Evolutionary conservation across 2,329 filamentous ascomycete species (phyloP).

Genomic region (Aureobasidium sp.): DNA sequence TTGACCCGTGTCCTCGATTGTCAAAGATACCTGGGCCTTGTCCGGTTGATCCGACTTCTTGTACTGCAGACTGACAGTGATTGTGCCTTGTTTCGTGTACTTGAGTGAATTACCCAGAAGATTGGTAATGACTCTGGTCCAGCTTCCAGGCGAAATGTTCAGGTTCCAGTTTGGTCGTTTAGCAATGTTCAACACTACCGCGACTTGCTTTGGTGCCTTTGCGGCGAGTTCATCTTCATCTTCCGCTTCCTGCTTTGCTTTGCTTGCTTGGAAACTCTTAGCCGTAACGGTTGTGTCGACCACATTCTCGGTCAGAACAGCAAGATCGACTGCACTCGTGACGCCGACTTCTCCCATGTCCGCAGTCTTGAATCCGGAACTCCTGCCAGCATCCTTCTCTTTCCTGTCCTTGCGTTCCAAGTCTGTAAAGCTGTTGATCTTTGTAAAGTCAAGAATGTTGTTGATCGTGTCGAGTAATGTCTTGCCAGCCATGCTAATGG

Average conservation of each 20-base stretch:
- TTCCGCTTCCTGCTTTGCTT: not conserved
- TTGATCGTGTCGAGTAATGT: conserved; percentile 45
- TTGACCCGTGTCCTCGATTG: conserved; percentile 27
- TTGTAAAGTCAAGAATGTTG: conserved; percentile 37
- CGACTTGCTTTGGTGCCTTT: conserved; percentile 22
- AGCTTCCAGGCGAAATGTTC: conserved; percentile 37
- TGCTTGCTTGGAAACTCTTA: conserved; percentile 12
- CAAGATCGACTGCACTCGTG: conserved; percentile 21
- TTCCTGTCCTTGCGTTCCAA: conserved; percentile 7
- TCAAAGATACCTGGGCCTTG: conserved; percentile 13
- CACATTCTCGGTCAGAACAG: conserved; percentile 22
- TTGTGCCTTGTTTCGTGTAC: conserved; percentile 35
- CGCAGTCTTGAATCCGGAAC: conserved; percentile 9
- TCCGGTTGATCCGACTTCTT: not conserved
- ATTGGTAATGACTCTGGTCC: conserved; percentile 43
- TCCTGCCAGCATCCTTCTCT: conserved; percentile 5
- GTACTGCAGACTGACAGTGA: conserved; percentile 24
- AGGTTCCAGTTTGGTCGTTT: conserved; percentile 34
- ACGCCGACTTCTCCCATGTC: conserved; percentile 16
- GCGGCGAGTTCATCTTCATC: conserved; percentile 8
- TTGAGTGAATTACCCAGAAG: conserved; percentile 43
- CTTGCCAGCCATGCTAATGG: conserved; percentile 42
- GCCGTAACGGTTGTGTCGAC: conserved; percentile 18
- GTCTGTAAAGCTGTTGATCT: conserved; percentile 33
- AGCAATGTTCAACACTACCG: conserved; percentile 36